Conservation (phyloP, 441 rosid species). For the Corymbia citriodora region DNA sequence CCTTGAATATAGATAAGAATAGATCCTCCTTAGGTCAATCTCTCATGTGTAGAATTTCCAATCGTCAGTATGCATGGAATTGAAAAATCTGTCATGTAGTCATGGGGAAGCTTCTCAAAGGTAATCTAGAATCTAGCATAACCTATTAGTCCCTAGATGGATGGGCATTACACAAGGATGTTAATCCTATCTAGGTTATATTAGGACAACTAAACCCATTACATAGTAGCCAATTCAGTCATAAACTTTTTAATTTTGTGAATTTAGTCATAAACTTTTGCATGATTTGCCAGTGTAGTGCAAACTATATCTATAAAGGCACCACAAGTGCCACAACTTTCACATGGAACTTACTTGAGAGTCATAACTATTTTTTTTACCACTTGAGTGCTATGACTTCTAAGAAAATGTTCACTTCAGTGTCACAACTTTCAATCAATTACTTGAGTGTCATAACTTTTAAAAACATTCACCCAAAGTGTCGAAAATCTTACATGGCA, state of each 20-base stretch:
- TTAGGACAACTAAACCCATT: accelerated
- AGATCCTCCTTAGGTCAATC: not conserved
- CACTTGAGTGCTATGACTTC: no score
- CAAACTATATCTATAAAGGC: not conserved
- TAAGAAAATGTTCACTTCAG: not conserved
- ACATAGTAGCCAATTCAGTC: accelerated
- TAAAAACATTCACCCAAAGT: not conserved
- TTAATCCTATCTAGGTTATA: not conserved
- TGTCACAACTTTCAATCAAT: accelerated
- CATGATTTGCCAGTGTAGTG: not conserved
- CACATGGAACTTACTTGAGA: not conserved
- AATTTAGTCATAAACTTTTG: no score
- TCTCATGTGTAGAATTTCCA: not conserved
- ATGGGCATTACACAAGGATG: not conserved
- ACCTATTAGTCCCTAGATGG: not conserved
- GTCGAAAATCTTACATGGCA: accelerated
- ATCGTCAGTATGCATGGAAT: not conserved
- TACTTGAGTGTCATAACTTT: accelerated
- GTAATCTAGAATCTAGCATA: not conserved
- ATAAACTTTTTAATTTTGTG: no score
- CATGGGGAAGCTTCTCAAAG: not conserved
- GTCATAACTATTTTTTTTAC: no score
- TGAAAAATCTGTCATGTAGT: not conserved
- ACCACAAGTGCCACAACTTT: not conserved
- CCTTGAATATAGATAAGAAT: not conserved